These are phyloP conservation scores for Hypomyces rosellus DNA, from an alignment of 2,329 filamentous ascomycete species.

Conservation along the genomic window DNA sequence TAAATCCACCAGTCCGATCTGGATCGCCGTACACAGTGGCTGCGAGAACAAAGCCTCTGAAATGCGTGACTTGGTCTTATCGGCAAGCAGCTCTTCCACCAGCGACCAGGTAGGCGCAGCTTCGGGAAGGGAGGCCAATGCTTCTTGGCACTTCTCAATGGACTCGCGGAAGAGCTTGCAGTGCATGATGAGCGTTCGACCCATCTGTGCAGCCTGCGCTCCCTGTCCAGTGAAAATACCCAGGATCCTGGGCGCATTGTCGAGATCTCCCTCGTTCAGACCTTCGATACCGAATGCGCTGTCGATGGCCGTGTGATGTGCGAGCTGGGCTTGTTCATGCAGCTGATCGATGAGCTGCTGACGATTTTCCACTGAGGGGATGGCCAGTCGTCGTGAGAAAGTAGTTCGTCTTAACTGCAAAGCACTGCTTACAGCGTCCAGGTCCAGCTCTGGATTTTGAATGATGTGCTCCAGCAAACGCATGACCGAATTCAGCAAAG, in stretches of 20 bases:
- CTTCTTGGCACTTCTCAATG: background rate
- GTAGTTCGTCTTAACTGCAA: too few relatives aligned
- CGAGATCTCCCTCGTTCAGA: too few relatives aligned
- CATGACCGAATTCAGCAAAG: too few relatives aligned
- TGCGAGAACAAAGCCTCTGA: conserved; percentile 24
- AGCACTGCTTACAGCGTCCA: too few relatives aligned
- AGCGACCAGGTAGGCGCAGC: conserved; percentile 5
- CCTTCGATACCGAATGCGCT: too few relatives aligned
- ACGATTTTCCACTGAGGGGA: too few relatives aligned
- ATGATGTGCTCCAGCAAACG: too few relatives aligned
- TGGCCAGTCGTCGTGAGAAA: too few relatives aligned
- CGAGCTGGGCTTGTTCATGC: too few relatives aligned
- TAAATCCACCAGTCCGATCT: conserved; percentile 23
- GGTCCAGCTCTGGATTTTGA: too few relatives aligned
- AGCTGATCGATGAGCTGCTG: too few relatives aligned
- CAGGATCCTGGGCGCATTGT: background rate
- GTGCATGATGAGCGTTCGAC: background rate
- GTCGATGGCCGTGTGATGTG: too few relatives aligned
- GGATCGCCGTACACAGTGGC: conserved; percentile 24
- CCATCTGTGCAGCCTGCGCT: conserved; percentile 6
- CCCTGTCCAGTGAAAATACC: conserved; percentile 8
- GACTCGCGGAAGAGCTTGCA: background rate
- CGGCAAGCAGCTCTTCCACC: conserved; percentile 1
- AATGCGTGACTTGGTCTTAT: background rate
- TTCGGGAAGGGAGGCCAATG: background rate